Evolutionary conservation across 2,329 filamentous ascomycete genomes (phyloP).

Genomic region (Trichoderma koningiopsis): DNA sequence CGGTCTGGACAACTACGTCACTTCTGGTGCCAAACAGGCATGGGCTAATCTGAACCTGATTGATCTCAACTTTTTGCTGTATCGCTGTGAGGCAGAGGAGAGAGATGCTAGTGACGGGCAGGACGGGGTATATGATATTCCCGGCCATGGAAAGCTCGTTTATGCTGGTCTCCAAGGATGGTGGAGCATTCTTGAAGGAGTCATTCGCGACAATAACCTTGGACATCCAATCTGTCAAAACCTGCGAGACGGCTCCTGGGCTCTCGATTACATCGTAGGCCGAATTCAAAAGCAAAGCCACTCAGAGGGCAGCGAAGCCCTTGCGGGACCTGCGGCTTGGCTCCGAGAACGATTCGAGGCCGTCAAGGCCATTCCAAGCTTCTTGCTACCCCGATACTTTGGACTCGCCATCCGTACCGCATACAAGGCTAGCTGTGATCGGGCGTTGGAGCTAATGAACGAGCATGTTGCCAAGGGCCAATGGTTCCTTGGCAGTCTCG

Average conservation of each 20-base stretch:
- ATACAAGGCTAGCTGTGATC: slow-evolving; percentile 80
- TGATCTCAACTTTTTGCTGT: slow-evolving; percentile 89
- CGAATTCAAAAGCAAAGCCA: slow-evolving; percentile 74
- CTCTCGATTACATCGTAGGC: slow-evolving; percentile 81
- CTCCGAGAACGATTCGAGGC: slow-evolving; percentile 82
- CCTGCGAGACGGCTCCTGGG: slow-evolving; percentile 88
- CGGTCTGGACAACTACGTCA: slow-evolving; percentile 84
- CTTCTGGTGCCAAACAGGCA: slow-evolving; percentile 75
- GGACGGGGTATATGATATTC: slow-evolving; percentile 88
- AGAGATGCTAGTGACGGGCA: slow-evolving; percentile 74
- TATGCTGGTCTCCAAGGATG: slow-evolving; percentile 98
- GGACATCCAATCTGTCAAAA: slow-evolving; percentile 94
- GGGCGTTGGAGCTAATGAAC: slow-evolving; percentile 77
- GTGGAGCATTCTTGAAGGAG: slow-evolving; percentile 87
- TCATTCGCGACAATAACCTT: slow-evolving; percentile 86
- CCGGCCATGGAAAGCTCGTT: slow-evolving; percentile 78
- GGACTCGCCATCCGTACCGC: slow-evolving; percentile 84
- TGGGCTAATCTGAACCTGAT: slow-evolving; percentile 74
- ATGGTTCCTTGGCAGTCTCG: slow-evolving; percentile 83
- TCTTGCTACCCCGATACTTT: slow-evolving; percentile 91
- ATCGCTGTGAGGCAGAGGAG: slow-evolving; percentile 88
- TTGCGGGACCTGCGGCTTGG: slow-evolving; percentile 74
- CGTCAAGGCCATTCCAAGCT: slow-evolving; percentile 81
- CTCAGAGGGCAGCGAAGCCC: slow-evolving; percentile 60
- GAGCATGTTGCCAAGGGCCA: slow-evolving; percentile 78